Percentiles rank a stretch among this genome's conserved stretches.
Evolutionary conservation across 371 early-diverging fungal genomes (phyloP).

Genomic region (Enterocytospora artemiae): DNA sequence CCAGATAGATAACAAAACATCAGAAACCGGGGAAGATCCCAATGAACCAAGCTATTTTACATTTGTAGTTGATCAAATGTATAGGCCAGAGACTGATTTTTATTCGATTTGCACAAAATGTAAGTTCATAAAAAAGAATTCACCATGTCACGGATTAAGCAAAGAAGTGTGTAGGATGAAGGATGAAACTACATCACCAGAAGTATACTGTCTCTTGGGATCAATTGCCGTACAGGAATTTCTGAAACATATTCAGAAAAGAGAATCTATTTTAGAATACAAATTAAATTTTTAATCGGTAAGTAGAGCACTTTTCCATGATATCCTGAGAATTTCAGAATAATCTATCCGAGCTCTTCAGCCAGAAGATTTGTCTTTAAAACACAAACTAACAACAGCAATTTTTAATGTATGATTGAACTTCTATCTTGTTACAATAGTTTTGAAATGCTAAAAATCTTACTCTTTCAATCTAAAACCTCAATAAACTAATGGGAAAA

Average conservation of each 20-base stretch:
- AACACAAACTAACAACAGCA: no score
- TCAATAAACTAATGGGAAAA: no score
- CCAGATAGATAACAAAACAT: no score
- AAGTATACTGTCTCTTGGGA: conserved; percentile 8
- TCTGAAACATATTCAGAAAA: conserved; percentile 4
- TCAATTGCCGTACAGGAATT: conserved; percentile 30
- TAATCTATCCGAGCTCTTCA: no score
- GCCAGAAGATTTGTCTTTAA: no score
- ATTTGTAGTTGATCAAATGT: conserved; percentile 8
- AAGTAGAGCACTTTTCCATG: no score
- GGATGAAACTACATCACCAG: background rate
- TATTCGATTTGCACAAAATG: conserved; percentile 25
- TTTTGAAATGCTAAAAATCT: no score
- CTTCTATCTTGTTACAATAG: no score
- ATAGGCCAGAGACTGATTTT: conserved; percentile 1
- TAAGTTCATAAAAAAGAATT: conserved; percentile 3
- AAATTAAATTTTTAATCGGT: conserved; percentile 8
- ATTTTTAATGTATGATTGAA: no score
- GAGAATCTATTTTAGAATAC: background rate
- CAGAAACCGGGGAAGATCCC: background rate
- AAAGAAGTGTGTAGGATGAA: background rate
- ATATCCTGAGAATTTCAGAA: no score
- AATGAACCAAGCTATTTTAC: conserved; percentile 3
- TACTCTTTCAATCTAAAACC: no score
- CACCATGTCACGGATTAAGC: background rate